Conservation (phyloP, 2,329 filamentous ascomycete species). For the Sphaceloma murrayae region DNA sequence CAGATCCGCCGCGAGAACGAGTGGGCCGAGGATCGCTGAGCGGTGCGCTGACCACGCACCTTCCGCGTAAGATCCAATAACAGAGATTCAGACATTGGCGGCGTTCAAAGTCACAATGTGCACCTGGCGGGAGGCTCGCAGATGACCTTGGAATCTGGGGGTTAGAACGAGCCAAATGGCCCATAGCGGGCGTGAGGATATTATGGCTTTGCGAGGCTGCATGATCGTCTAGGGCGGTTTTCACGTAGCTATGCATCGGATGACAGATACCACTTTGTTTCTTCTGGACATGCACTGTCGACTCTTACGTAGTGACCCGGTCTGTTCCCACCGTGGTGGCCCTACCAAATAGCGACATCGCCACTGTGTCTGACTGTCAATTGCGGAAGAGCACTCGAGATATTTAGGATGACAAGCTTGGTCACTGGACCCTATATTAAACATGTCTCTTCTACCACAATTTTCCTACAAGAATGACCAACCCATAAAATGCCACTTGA, state of each 20-base stretch:
- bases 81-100: too few species aligned
- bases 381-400: too few species aligned
- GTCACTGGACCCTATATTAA: conserved; percentile 14
- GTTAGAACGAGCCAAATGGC: too few species aligned
- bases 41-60: neutral
- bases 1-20: conserved; percentile 59
- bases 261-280: neutral
- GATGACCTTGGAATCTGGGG: too few species aligned
- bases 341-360: too few species aligned
- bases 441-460: conserved; percentile 5
- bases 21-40: conserved; percentile 37
- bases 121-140: too few species aligned
- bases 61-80: neutral
- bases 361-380: too few species aligned
- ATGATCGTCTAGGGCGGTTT: neutral
- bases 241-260: neutral
- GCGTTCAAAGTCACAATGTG: too few species aligned
- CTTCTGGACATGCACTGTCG: neutral
- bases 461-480: conserved; percentile 1
- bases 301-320: neutral
- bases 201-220: too few species aligned
- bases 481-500: too few species aligned
- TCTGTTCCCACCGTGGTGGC: too few species aligned
- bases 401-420: neutral
- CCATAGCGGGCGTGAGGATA: too few species aligned